Evolutionary conservation across 2,329 filamentous ascomycete genomes (phyloP).

Genomic region (Fusarium torreyae): DNA sequence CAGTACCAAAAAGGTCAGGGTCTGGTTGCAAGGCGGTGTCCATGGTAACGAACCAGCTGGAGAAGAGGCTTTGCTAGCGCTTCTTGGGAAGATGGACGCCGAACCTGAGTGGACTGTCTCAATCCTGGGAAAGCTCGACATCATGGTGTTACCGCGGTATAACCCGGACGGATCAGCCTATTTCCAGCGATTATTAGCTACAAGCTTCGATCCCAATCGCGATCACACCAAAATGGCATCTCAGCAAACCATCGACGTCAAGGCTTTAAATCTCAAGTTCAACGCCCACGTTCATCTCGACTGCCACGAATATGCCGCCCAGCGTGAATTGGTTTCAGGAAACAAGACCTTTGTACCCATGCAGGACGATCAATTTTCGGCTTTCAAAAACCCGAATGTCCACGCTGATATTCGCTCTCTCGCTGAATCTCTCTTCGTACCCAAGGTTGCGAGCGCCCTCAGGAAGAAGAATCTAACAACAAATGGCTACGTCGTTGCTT

Average conservation of each 20-base stretch:
- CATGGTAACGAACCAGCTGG: slow-evolving; percentile 55
- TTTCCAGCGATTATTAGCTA: slow-evolving; percentile 51
- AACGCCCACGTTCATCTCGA: slow-evolving; percentile 52
- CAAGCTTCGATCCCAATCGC: slow-evolving; percentile 53
- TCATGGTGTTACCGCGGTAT: slow-evolving; percentile 52
- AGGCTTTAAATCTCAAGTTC: slow-evolving; percentile 49
- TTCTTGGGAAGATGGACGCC: slow-evolving; percentile 51
- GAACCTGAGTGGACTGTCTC: slow-evolving; percentile 50
- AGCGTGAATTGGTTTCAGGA: not conserved
- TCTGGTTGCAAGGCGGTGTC: slow-evolving; percentile 53
- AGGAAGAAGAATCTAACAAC: slow-evolving; percentile 46
- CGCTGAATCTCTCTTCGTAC: slow-evolving; percentile 49
- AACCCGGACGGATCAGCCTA: slow-evolving; percentile 54
- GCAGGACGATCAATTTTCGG: slow-evolving; percentile 52
- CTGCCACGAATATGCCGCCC: slow-evolving; percentile 53
- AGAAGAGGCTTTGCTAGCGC: slow-evolving; percentile 50
- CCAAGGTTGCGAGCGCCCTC: slow-evolving; percentile 45
- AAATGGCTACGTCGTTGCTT: slow-evolving; percentile 49
- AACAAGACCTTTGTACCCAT: slow-evolving; percentile 44
- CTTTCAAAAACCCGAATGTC: slow-evolving; percentile 55
- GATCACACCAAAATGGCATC: slow-evolving; percentile 54
- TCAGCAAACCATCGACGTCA: slow-evolving; percentile 52
- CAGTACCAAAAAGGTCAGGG: slow-evolving; percentile 46
- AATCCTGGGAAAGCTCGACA: slow-evolving; percentile 50
- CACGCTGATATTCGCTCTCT: slow-evolving; percentile 50